Conservation (phyloP, 2,329 filamentous ascomycete genomes). For the Diaporthe destruens region DNA sequence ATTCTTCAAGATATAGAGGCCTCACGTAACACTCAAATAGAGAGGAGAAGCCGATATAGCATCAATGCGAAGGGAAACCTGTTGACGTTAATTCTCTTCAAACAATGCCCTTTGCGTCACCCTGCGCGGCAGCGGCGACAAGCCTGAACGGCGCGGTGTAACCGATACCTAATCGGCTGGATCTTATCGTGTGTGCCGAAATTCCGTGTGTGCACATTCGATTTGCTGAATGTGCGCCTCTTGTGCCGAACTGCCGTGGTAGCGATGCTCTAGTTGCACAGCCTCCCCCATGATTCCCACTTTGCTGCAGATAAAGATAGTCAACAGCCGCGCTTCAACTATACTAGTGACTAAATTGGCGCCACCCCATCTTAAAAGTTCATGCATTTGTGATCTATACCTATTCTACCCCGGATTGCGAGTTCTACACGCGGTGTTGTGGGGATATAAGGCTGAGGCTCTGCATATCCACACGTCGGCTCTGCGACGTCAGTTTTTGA, state of each 20-base stretch:
- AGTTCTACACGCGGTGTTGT: not conserved
- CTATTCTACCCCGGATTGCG: not conserved
- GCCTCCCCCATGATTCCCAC: slow-evolving; percentile 22
- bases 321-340: not conserved
- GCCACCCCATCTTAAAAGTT: not conserved
- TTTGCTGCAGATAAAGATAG: not conserved
- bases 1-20: not conserved
- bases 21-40: not conserved
- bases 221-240: not conserved
- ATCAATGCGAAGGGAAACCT: not conserved
- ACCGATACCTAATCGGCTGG: not conserved
- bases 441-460: not conserved
- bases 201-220: not conserved
- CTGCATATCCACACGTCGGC: too few species aligned
- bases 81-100: not conserved
- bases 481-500: not conserved
- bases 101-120: not conserved
- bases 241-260: slow-evolving; percentile 11
- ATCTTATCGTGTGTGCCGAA: not conserved
- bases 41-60: not conserved
- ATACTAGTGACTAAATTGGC: not conserved
- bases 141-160: not conserved
- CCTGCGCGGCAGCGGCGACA: not conserved
- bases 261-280: slow-evolving; percentile 17
- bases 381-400: too few species aligned